Evolutionary conservation across 2,329 filamentous ascomycete species (phyloP), one percentile per base, ranked within the genome.

Genomic region (Epichloe sibirici): DNA sequence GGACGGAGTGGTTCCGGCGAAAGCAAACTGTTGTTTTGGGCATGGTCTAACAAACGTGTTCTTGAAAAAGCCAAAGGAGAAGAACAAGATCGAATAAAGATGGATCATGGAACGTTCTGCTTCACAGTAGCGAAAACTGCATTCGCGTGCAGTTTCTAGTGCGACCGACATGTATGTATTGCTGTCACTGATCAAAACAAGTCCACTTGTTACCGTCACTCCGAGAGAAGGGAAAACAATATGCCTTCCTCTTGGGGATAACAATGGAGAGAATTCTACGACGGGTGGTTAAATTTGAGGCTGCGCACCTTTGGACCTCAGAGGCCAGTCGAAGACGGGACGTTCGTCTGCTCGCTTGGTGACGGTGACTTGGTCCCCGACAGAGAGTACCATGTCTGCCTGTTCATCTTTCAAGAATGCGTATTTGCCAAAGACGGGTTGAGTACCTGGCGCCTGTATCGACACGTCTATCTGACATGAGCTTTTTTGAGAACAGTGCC

Each of bases 361-460:
- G 45, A 85, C 75, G 31, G 64, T 60, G 54, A 84, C 74, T 45
- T 74, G 68, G 64, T 85, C 76, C 1, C 81, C 81, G 38, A 84
- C 72, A 2, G 64, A 65, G 48, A 85, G 66, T 46, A 61, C 60
- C 15, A 65, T 57, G 21, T 60, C 58, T 7, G 56, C 57, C 11
- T 57, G 45, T 8, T 52, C 55, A 12, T 59, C 56, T 21, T 57
- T 58, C 5, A 85, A 65, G 62, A 88, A 88, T 0, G 76, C 83
- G 67, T 89, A 89, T 45, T 85, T 74, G 9, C 86, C 86, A 72
- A 90, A 90, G 8, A 87, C 74, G 12, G 86, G 85, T 54, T 54
- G 76, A 78, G 64, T 79, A 88, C 62, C 80, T 85, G 37, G 71
- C 71, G 0, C 86, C 86, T n/a, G 64, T 57, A 62, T 90, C 86